Conservation (phyloP, 2,329 filamentous ascomycete species). For the Neofusicoccum sp. region DNA sequence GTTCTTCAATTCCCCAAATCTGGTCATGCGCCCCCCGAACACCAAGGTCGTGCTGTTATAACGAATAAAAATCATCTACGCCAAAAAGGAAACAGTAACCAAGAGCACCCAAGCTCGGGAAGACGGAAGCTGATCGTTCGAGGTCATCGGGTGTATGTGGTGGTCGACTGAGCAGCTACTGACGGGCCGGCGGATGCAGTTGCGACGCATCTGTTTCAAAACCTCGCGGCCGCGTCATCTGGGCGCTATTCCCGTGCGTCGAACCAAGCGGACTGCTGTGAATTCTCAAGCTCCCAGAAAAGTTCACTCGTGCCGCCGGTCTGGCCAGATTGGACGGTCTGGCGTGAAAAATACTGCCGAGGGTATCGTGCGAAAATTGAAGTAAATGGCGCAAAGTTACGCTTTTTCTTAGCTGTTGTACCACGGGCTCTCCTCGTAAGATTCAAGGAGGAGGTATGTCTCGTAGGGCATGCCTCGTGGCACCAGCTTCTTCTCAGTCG, state of each 20-base stretch:
- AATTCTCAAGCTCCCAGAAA: not conserved
- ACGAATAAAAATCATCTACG: not conserved
- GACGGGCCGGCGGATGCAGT: not conserved
- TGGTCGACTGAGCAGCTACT: not conserved
- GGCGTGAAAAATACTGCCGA: not conserved
- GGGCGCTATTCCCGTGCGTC: not conserved
- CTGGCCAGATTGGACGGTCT: not conserved
- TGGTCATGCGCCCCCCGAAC: constrained; percentile 6
- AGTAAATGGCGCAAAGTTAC: not conserved
- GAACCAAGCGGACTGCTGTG: not conserved
- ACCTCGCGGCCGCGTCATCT: constrained; percentile 9
- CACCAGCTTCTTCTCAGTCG: constrained; percentile 3
- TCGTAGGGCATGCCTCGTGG: constrained; percentile 18
- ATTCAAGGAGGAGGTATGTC: constrained; percentile 14
- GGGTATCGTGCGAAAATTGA: constrained; percentile 1
- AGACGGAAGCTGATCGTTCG: not conserved
- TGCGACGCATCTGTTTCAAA: not conserved
- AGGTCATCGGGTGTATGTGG: not conserved
- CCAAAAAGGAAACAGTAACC: not conserved
- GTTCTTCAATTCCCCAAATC: not conserved
- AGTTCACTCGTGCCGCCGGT: not conserved
- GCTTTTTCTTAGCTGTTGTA: constrained; percentile 15
- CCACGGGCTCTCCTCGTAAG: constrained; percentile 18
- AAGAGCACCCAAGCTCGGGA: not conserved
- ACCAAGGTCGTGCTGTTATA: not conserved